Base-by-base conservation (phyloP, 805 yeast species). In the Candida ficus region DNA sequence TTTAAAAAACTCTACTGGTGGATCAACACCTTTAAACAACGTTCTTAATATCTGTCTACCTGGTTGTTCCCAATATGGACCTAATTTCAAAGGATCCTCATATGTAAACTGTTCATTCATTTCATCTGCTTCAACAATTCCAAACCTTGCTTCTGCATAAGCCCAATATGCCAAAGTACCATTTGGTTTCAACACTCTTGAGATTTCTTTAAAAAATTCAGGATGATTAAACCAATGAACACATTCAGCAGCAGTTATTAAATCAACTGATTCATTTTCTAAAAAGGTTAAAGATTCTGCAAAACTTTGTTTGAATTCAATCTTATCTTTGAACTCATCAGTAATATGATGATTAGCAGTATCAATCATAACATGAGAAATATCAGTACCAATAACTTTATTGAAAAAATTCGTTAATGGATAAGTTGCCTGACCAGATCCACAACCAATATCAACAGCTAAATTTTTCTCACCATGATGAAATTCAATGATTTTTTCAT, bases 11-110 rank as follows among this genome's bases (percentile, higher is more conserved):
- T 60, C 64, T 0, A 39, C 22, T 3, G 82, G 78, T 4, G 72
- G 50, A 28, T 64, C 56, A 5, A 79, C 66, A 10, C 64, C 73
- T 13, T 47, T 52, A 46, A 73, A 68, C 42, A 69, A 53, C 7
- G 63, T 47, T 38, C 80, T 63, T 27, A 90, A 59, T 12, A 73
- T 62, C 6, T 54, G 39, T 35, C 95, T 67, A 1, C 96, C 97
- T 0, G 95, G 93, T 49, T 82, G 83, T 52, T 86, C 84, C 97
- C 97, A 90, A 55, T 76, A 76, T 0, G 80, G 78, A 0, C 90
- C 90, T 34, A 83, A 57, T 33, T 54, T 63, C 3, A 59, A 54
- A 0, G 72, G 58, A 30, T 74, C 75, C 9, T 61, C 69, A 49
- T 78, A 79, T 10, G 75, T 66, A 49, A 73, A 76, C 22, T 78